A percentile compares a stretch with the other conserved stretches of the same genome.
phyloP scores from a whole-genome alignment of 306 rosid genomes.

The Mimosa bimucronata region DNA sequence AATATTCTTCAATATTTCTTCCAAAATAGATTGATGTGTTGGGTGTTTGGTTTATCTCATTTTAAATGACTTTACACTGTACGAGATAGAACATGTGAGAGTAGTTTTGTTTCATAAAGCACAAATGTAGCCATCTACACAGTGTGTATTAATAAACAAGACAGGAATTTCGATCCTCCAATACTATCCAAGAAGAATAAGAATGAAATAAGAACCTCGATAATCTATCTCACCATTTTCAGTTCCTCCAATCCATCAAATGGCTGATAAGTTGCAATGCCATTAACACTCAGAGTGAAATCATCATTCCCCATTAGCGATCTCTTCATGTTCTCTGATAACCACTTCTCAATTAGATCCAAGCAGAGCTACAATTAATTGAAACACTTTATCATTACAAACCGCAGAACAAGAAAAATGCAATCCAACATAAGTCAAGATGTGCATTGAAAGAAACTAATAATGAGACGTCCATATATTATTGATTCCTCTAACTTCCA shows the following conservation, averaged over 20 bases:
- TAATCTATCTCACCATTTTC: constrained; percentile 65
- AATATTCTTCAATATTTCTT: too few relatives aligned
- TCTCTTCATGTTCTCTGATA: constrained; percentile 54
- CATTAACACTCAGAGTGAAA: constrained; percentile 57
- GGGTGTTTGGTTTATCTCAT: too few relatives aligned
- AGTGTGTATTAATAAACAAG: too few relatives aligned
- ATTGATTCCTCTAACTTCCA: not conserved
- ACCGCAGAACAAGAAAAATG: not conserved
- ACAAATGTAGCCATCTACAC: too few relatives aligned
- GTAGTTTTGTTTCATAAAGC: too few relatives aligned
- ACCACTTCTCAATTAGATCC: constrained; percentile 89
- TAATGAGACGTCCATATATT: not conserved
- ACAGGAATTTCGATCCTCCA: too few relatives aligned
- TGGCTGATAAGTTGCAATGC: constrained; percentile 76
- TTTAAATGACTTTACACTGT: too few relatives aligned
- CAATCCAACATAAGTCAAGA: not conserved
- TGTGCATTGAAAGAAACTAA: not conserved
- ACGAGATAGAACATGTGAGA: too few relatives aligned
- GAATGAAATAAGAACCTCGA: not conserved
- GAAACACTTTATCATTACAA: not conserved
- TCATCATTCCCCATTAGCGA: constrained; percentile 49
- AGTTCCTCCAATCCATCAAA: constrained; percentile 67
- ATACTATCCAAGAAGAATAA: too few relatives aligned
- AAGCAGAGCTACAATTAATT: constrained; percentile 63
- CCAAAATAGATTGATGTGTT: not conserved